phyloP scores from a whole-genome alignment of 768 basidiomycete species.

The Coprinopsis marcescibilis region DNA sequence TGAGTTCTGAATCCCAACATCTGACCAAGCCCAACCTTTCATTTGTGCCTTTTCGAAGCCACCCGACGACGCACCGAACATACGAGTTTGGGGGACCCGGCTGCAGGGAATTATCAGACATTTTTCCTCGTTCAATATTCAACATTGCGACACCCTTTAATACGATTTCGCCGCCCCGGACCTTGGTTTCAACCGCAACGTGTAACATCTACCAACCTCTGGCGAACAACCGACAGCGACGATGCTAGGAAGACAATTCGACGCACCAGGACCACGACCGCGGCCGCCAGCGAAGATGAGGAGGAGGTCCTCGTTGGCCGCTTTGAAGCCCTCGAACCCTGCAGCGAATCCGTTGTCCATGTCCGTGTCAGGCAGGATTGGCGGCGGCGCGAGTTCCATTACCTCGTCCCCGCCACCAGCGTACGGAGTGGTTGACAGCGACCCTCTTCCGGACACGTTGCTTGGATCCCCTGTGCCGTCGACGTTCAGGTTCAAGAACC shows the following conservation, averaged over 20 bases:
- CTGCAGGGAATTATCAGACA: too few species aligned
- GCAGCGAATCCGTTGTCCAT: neutral
- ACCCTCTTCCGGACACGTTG: conserved; percentile 20
- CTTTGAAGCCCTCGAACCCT: conserved; percentile 13
- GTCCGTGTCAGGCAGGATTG: neutral
- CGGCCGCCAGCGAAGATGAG: conserved; percentile 66
- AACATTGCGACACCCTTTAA: too few species aligned
- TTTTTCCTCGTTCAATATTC: too few species aligned
- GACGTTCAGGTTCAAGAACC: conserved; percentile 26
- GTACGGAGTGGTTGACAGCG: conserved; percentile 32
- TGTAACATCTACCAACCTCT: too few species aligned
- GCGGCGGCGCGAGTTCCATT: conserved; percentile 8
- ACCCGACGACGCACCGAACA: too few species aligned
- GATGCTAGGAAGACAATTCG: conserved; percentile 33
- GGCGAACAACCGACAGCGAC: neutral
- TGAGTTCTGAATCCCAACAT: too few species aligned
- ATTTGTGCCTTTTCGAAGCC: too few species aligned
- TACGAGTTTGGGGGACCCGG: too few species aligned
- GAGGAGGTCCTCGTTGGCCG: conserved; percentile 34
- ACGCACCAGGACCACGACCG: conserved; percentile 50
- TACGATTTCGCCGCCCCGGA: too few species aligned
- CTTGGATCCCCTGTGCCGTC: conserved; percentile 33
- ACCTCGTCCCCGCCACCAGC: conserved; percentile 44
- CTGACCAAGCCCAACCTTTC: too few species aligned
- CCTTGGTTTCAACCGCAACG: too few species aligned